A percentile compares a stretch with the other conserved stretches of the same genome.
phyloP scores from a whole-genome alignment of 345 rosid species.

The Ceriops tagal region DNA sequence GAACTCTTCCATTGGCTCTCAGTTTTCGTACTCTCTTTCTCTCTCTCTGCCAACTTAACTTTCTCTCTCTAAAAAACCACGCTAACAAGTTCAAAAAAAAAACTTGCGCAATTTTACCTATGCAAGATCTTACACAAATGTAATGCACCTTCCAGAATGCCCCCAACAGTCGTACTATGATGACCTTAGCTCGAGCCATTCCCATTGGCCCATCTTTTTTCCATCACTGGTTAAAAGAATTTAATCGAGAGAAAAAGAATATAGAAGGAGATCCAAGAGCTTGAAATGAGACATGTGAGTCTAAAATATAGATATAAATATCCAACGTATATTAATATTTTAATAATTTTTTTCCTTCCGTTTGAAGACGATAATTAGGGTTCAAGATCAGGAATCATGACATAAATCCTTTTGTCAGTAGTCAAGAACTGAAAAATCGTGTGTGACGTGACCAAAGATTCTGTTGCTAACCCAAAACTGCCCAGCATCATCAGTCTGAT shows the following conservation, averaged over 20 bases:
- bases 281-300: no score
- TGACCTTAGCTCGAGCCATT: conserved; percentile 15
- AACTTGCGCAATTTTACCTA: conserved; percentile 44
- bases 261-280: conserved; percentile 17
- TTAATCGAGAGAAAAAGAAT: conserved; percentile 15
- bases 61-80: no score
- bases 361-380: conserved; percentile 21
- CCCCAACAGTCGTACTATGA: conserved; percentile 30
- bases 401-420: conserved; percentile 56
- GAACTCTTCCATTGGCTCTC: conserved; percentile 47
- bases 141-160: conserved; percentile 15
- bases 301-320: no score
- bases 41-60: neutral
- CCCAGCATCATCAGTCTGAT: conserved; percentile 30
- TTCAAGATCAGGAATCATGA: conserved; percentile 36
- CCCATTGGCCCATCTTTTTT: conserved; percentile 11
- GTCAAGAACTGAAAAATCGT: conserved; percentile 52
- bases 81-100: neutral
- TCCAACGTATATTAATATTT: no score
- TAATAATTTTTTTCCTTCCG: neutral
- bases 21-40: conserved; percentile 25
- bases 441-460: conserved; percentile 79
- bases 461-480: conserved; percentile 40
- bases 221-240: conserved; percentile 8
- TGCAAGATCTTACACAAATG: conserved; percentile 41